Evolutionary conservation across 1,284 basidiomycete species (phyloP).

Genomic region (Chalciporus sp.): DNA sequence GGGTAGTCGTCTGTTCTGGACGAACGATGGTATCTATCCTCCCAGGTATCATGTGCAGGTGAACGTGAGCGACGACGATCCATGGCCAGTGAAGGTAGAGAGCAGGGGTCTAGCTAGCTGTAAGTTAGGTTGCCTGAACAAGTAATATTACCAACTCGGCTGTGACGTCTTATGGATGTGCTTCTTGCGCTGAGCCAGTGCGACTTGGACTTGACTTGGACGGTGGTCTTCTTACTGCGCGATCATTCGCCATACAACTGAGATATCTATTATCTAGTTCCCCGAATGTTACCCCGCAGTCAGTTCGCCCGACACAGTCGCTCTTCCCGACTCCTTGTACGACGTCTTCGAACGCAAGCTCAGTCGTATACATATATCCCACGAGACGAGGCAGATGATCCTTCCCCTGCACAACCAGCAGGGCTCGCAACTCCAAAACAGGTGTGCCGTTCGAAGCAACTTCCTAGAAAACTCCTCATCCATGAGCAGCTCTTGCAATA

Average conservation of each 20-base stretch:
- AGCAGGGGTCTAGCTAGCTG: neutral
- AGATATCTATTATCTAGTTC: neutral
- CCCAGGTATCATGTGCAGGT: constrained; percentile 41
- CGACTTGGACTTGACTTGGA: too few relatives aligned
- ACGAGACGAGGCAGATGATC: constrained; percentile 34
- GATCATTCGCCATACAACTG: neutral
- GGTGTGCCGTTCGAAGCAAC: constrained; percentile 39
- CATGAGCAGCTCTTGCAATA: constrained; percentile 74
- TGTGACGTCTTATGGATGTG: neutral
- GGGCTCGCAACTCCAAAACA: constrained; percentile 72
- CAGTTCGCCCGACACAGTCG: constrained; percentile 23
- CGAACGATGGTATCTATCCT: constrained; percentile 33
- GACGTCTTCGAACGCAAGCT: constrained; percentile 46
- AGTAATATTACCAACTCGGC: neutral
- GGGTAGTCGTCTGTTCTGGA: constrained; percentile 31
- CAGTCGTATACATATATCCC: constrained; percentile 40
- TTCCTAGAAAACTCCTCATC: constrained; percentile 8
- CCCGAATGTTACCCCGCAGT: constrained; percentile 22
- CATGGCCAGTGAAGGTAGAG: constrained; percentile 32
- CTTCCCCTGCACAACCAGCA: constrained; percentile 32
- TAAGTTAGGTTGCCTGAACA: neutral
- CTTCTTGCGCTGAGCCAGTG: too few relatives aligned
- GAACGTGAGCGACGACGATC: constrained; percentile 45
- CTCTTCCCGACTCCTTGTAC: constrained; percentile 23
- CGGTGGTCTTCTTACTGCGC: too few relatives aligned